Percentiles rank a stretch among this genome's conserved stretches.
These are phyloP conservation scores for Alternaria tenuissima DNA, from an alignment of 2,329 filamentous ascomycete species.

Conservation along the genomic window DNA sequence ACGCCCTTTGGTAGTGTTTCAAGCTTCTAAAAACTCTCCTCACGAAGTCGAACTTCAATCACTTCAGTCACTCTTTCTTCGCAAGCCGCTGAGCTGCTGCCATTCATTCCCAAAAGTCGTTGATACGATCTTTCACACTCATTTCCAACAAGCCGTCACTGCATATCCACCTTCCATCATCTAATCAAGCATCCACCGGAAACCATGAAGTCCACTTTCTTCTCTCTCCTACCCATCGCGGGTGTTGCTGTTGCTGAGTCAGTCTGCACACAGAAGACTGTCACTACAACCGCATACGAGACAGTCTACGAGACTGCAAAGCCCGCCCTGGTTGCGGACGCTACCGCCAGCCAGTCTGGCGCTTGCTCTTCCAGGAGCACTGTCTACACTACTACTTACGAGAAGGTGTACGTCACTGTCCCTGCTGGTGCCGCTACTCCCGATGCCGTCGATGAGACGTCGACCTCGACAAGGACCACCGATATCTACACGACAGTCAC, in stretches of 20 bases:
- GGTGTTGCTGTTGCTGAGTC: constrained; percentile 38
- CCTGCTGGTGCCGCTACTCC: constrained; percentile 10
- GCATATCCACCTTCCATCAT: constrained; percentile 3
- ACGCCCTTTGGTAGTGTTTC: constrained; percentile 9
- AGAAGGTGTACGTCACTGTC: constrained; percentile 38
- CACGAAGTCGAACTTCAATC: constrained; percentile 14
- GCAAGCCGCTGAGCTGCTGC: constrained; percentile 42
- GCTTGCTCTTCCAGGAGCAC: constrained; percentile 19
- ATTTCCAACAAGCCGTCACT: constrained; percentile 14
- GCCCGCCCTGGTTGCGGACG: constrained; percentile 3
- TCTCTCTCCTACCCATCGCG: constrained; percentile 37
- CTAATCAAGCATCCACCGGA: constrained; percentile 8
- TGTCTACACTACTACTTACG: constrained; percentile 27
- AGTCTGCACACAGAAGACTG: constrained; percentile 29
- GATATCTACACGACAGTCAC: constrained; percentile 27
- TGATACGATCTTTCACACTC: constrained; percentile 16
- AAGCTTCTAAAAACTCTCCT: constrained; percentile 19
- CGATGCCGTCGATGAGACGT: constrained; percentile 15
- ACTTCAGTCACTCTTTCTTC: constrained; percentile 25
- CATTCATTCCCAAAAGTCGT: constrained; percentile 29
- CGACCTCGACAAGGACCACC: constrained; percentile 24
- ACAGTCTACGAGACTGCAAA: constrained; percentile 16
- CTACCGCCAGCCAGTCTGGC: constrained; percentile 7
- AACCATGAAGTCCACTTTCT: constrained; percentile 40
- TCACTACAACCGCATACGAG: constrained; percentile 25